Evolutionary conservation across 2,329 filamentous ascomycete genomes (phyloP).

Genomic region (Pestalotiopsis sp.): DNA sequence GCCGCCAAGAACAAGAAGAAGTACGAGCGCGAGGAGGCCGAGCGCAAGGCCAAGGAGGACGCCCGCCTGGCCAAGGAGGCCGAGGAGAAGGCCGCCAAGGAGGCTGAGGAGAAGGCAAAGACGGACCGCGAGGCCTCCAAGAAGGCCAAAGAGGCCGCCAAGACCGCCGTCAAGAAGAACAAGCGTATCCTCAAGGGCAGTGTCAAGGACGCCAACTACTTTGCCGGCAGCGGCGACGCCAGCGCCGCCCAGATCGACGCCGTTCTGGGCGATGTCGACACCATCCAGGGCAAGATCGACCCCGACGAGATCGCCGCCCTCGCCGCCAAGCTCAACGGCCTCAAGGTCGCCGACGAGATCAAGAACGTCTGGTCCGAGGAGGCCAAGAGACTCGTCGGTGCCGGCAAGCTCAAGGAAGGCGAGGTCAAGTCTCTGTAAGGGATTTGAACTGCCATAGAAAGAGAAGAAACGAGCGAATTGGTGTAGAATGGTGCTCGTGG

Average conservation of each 20-base stretch:
- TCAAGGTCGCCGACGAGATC: conserved; percentile 82
- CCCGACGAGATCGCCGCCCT: conserved; percentile 86
- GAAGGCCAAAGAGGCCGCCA: conserved; percentile 98
- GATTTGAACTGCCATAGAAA: not conserved
- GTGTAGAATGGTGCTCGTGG: conserved; percentile 3
- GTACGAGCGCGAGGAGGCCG: conserved; percentile 86
- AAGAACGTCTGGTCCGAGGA: conserved; percentile 82
- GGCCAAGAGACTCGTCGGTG: conserved; percentile 74
- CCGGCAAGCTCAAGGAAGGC: conserved; percentile 83
- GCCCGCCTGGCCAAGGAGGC: conserved; percentile 82
- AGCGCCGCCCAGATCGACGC: conserved; percentile 79
- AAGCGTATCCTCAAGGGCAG: conserved; percentile 94
- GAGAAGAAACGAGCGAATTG: not conserved
- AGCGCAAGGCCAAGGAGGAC: conserved; percentile 85
- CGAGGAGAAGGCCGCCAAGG: conserved; percentile 76
- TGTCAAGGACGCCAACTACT: conserved; percentile 98
- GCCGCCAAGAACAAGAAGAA: conserved; percentile 96
- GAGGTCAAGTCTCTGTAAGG: conserved; percentile 68
- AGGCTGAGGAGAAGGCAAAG: conserved; percentile 87
- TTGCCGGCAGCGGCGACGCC: conserved; percentile 67
- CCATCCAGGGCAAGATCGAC: conserved; percentile 85
- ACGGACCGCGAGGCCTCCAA: conserved; percentile 79
- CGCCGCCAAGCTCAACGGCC: conserved; percentile 76
- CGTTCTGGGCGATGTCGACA: conserved; percentile 83
- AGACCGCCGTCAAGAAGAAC: conserved; percentile 99